Evolutionary conservation across 2,329 filamentous ascomycete genomes (phyloP).

Genomic region (Trichocomaceae sp.): DNA sequence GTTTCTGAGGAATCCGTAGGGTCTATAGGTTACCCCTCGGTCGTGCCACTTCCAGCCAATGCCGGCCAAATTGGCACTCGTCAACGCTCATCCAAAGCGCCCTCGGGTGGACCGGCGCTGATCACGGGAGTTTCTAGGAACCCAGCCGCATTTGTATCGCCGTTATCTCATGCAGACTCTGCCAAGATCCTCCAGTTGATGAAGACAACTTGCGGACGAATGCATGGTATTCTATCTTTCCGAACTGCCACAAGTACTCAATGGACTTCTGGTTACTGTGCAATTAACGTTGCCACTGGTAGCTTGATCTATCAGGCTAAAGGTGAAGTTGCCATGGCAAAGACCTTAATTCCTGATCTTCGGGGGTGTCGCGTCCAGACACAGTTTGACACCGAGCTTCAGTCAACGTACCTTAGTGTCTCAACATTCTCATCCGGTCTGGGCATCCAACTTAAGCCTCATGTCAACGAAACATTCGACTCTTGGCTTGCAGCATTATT

Average conservation of each 20-base stretch:
- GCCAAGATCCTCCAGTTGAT: slow-evolving; percentile 45
- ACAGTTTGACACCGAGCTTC: slow-evolving; percentile 41
- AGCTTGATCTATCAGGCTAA: slow-evolving; percentile 47
- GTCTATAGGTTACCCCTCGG: slow-evolving; percentile 45
- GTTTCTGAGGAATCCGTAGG: slow-evolving; percentile 32
- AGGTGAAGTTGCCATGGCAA: slow-evolving; percentile 42
- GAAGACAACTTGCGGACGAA: slow-evolving; percentile 47
- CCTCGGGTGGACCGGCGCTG: slow-evolving; percentile 21
- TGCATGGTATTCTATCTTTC: slow-evolving; percentile 49
- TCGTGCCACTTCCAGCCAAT: slow-evolving; percentile 37
- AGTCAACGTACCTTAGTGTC: slow-evolving; percentile 43
- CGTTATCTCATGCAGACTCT: slow-evolving; percentile 39
- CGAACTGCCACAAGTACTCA: slow-evolving; percentile 36
- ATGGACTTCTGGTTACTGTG: slow-evolving; percentile 47
- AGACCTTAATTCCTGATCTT: slow-evolving; percentile 45
- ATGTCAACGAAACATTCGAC: slow-evolving; percentile 46
- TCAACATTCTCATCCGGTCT: slow-evolving; percentile 43
- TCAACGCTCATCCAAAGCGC: slow-evolving; percentile 29
- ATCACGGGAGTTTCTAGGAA: slow-evolving; percentile 22
- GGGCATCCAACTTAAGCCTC: slow-evolving; percentile 43
- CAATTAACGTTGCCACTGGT: slow-evolving; percentile 46
- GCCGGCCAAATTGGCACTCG: slow-evolving; percentile 27
- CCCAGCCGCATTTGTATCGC: slow-evolving; percentile 28
- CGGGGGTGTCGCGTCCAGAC: slow-evolving; percentile 45
- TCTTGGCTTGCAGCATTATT: slow-evolving; percentile 47